Conservation (phyloP, 2,329 filamentous ascomycete species). For the Rutstroemia sp. region DNA sequence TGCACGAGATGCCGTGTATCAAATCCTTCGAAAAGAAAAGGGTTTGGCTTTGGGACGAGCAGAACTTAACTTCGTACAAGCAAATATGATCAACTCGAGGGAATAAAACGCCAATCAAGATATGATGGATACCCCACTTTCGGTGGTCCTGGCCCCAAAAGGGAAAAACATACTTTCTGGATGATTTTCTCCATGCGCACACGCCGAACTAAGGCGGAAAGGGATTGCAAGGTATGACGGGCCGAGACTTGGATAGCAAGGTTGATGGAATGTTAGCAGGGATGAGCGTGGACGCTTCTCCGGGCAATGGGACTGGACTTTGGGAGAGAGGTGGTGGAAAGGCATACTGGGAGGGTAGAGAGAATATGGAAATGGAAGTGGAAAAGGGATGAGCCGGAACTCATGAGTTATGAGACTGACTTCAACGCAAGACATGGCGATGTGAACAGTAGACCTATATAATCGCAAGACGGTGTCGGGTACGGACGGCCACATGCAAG, state of each 20-base stretch:
- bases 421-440: too few relatives aligned
- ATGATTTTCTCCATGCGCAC: conserved; percentile 3
- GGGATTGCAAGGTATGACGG: conserved; percentile 1
- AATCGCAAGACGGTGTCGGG: too few relatives aligned
- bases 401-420: too few relatives aligned
- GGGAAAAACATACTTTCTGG: neutral
- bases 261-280: neutral
- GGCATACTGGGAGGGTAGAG: too few relatives aligned
- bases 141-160: neutral
- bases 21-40: neutral
- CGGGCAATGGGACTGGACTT: neutral
- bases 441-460: too few relatives aligned
- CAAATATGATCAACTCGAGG: neutral
- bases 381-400: too few relatives aligned
- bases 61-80: too few relatives aligned
- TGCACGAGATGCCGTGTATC: too few relatives aligned
- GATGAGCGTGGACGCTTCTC: neutral
- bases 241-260: conserved; percentile 3
- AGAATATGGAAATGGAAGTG: too few relatives aligned
- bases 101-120: conserved; percentile 4
- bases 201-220: neutral
- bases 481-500: too few relatives aligned
- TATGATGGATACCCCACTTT: neutral
- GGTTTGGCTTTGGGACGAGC: too few relatives aligned
- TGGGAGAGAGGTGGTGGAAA: too few relatives aligned